A percentile compares a stretch with the other conserved stretches of the same genome.
Conservation (phyloP, 176 grass and related monocot genomes). For the Phyllostachys edulis region DNA sequence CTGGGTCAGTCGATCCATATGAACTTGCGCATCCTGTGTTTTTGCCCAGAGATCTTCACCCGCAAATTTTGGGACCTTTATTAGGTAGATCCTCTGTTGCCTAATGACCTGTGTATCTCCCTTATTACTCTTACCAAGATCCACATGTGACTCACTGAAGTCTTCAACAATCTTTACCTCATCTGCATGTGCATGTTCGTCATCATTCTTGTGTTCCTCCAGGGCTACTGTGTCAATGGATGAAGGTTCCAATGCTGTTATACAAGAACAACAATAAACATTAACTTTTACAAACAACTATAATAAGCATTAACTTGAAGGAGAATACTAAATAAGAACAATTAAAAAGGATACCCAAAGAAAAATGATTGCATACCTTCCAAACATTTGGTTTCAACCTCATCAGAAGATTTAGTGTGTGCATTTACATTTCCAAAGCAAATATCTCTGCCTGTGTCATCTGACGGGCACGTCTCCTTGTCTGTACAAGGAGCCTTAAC, state of each 20-base stretch:
- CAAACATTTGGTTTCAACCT: constrained; percentile 42
- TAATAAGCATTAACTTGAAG: constrained; percentile 25
- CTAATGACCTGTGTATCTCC: constrained; percentile 30
- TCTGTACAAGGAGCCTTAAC: background rate
- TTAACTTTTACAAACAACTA: constrained; percentile 27
- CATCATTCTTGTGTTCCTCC: constrained; percentile 29
- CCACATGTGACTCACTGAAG: constrained; percentile 12
- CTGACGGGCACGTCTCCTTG: background rate
- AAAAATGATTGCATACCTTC: constrained; percentile 41
- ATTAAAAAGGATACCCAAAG: background rate
- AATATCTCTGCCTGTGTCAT: background rate
- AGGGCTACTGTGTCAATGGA: background rate
- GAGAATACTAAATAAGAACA: constrained; percentile 2
- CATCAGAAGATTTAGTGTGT: constrained; percentile 36
- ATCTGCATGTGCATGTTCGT: constrained; percentile 11
- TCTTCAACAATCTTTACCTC: constrained; percentile 26
- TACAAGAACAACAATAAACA: constrained; percentile 31
- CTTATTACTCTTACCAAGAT: constrained; percentile 38
- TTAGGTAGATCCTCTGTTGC: constrained; percentile 40
- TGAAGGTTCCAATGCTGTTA: constrained; percentile 30
- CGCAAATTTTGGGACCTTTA: constrained; percentile 64
- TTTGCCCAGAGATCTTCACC: constrained; percentile 65
- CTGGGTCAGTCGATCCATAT: constrained; percentile 65
- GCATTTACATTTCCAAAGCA: constrained; percentile 31
- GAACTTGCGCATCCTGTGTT: constrained; percentile 55